Evolutionary conservation across 305 asterid species (phyloP).

Genomic region (Striga hermonthica): DNA sequence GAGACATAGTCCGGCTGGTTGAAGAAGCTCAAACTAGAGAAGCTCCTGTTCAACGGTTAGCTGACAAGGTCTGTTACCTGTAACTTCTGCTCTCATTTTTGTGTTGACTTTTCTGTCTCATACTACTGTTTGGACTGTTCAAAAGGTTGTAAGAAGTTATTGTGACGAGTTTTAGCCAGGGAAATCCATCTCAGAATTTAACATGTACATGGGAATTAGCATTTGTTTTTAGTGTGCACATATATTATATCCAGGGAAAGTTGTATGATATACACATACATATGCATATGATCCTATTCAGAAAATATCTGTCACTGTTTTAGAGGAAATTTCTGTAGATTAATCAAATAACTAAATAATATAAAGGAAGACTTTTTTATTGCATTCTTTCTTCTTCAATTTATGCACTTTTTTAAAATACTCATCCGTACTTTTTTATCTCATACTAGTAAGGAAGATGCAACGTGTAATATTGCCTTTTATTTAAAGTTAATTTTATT

Average conservation of each 20-base stretch:
- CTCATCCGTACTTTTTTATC: conserved; percentile 2
- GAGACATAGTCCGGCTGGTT: conserved; percentile 93
- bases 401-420: background rate
- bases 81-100: conserved; percentile 19
- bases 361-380: background rate
- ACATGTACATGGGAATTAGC: too few species aligned
- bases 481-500: too few species aligned
- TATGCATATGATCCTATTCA: too few species aligned
- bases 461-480: too few species aligned
- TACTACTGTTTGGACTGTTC: conserved; percentile 1
- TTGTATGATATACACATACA: too few species aligned
- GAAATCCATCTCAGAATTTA: background rate
- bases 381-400: background rate
- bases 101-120: conserved; percentile 22
- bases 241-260: too few species aligned
- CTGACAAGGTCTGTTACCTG: conserved; percentile 71
- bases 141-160: background rate
- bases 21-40: conserved; percentile 99
- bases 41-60: conserved; percentile 96
- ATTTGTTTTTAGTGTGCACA: too few species aligned
- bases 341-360: background rate
- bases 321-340: background rate
- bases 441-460: background rate
- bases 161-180: conserved; percentile 4
- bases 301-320: too few species aligned